Evolutionary conservation across 768 basidiomycete genomes (phyloP).

Genomic region (Tulasnella sp.): DNA sequence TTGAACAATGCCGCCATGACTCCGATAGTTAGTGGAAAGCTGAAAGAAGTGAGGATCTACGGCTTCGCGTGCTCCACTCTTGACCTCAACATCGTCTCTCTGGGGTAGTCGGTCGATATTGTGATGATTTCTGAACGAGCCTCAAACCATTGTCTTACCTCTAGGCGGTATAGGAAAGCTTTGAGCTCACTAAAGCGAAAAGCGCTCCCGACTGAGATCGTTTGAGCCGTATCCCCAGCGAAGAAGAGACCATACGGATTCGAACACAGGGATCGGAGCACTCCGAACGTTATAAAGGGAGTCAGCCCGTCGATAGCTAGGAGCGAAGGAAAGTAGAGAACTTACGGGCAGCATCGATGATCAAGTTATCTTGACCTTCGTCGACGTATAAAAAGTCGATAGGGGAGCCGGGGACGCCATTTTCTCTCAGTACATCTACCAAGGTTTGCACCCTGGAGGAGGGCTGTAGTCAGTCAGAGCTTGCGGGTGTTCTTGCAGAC

Average conservation of each 20-base stretch:
- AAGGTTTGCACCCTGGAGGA: too few relatives aligned
- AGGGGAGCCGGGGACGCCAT: neutral
- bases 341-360: conserved; percentile 17
- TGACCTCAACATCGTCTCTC: too few relatives aligned
- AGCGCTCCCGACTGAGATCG: conserved; percentile 9
- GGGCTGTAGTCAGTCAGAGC: too few relatives aligned
- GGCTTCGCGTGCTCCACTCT: too few relatives aligned
- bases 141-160: too few relatives aligned
- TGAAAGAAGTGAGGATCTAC: conserved; percentile 22
- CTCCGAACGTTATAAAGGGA: too few relatives aligned
- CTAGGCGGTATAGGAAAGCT: conserved; percentile 11
- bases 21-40: conserved; percentile 24
- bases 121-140: too few relatives aligned
- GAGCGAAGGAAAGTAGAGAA: too few relatives aligned
- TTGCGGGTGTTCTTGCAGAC: too few relatives aligned
- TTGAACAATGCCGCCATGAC: conserved; percentile 24
- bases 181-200: conserved; percentile 26
- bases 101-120: too few relatives aligned
- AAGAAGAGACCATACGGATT: conserved; percentile 26
- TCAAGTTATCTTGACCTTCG: conserved; percentile 44
- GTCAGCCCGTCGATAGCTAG: too few relatives aligned
- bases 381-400: conserved; percentile 68
- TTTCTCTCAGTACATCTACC: too few relatives aligned
- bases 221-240: conserved; percentile 36
- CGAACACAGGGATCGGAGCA: conserved; percentile 9